A percentile compares a stretch with the other conserved stretches of the same genome.
phyloP scores from a whole-genome alignment of 2,329 filamentous ascomycete genomes.

The Hawksworthiomyces lignivorus region DNA sequence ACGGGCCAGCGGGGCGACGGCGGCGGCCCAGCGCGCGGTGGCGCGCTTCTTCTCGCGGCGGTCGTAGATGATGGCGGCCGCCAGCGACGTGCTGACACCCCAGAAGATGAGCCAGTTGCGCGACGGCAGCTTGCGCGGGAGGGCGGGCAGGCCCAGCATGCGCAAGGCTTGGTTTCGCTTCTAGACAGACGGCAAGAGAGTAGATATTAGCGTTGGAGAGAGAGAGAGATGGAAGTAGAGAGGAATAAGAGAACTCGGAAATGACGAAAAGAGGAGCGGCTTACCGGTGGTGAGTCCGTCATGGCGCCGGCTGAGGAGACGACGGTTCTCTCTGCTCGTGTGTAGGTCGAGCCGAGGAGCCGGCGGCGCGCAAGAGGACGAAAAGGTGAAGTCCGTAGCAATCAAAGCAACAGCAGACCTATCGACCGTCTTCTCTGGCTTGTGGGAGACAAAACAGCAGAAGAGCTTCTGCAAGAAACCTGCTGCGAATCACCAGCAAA shows the following conservation, averaged over 20 bases:
- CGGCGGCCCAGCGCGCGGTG: conserved; percentile 77
- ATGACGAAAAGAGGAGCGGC: neutral
- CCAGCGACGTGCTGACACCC: conserved; percentile 67
- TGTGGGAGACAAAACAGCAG: too few species aligned
- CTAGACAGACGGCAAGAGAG: too few species aligned
- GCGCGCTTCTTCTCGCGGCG: conserved; percentile 79
- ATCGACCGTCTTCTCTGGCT: neutral
- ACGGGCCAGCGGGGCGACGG: conserved; percentile 76
- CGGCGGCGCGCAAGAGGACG: neutral
- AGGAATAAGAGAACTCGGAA: neutral
- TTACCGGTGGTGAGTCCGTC: neutral
- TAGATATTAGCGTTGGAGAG: too few species aligned
- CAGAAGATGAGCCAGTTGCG: conserved; percentile 98
- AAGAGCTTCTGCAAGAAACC: too few species aligned
- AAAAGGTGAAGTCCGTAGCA: too few species aligned
- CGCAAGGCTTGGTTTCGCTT: conserved; percentile 63
- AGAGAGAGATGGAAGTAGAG: neutral
- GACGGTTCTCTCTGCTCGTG: neutral
- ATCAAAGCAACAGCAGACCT: too few species aligned
- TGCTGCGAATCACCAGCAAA: too few species aligned
- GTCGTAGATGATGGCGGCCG: conserved; percentile 81
- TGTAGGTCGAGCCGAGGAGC: neutral
- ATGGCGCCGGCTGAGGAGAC: neutral
- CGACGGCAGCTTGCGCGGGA: conserved; percentile 79
- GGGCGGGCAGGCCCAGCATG: conserved; percentile 77